Evolutionary conservation across 306 rosid genomes (phyloP), one percentile per base, ranked within the genome.

Genomic region (Purshia tridentata): DNA sequence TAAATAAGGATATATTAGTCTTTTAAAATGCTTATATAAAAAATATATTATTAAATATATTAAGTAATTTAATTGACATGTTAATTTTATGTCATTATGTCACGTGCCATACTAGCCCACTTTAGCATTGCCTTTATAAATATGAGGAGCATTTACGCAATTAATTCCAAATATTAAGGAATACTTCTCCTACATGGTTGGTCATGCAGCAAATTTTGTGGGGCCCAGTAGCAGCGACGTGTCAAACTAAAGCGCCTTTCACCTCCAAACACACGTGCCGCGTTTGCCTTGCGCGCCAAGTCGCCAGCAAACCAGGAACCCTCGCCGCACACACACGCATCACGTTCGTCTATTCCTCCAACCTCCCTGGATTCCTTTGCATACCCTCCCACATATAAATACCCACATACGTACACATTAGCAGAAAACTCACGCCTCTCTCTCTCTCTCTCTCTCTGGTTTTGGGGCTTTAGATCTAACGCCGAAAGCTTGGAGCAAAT

Each of bases 231-330:
- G 2, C 10, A 19, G 23, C 5, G 52, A 73, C 77, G 62, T 67
- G 84, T 78, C 63, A 11, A 47, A 4, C 8, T 54, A 29, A 29
- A 29, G 35, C 35, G 35, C 35, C 35, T 29, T 29, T 29, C 35
- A 29, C 35, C 35, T 29, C 35, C 35, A 29, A 29, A 9, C n/a
- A 65, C 78, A 82, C 81, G 83, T 85, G 82, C 73, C 68, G 50
- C n/a, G n/a, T 57, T 58, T 83, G 41, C 19, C 88, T 70, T 89
- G 82, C 39, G 64, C 70, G 37, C 72, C 83, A 89, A 83, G 90
- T 83, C 79, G 45, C 18, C 59, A 6, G 67, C 72, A 79, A 72
- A 10, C 72, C 44, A 8, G 65, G 77, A 50, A 57, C 22, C 16
- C 42, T n/a, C 84, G 39, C 82, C 66, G 42, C 69, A 12, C 18